phyloP scores from a whole-genome alignment of 345 rosid species.

The Pugionium cornutum region DNA sequence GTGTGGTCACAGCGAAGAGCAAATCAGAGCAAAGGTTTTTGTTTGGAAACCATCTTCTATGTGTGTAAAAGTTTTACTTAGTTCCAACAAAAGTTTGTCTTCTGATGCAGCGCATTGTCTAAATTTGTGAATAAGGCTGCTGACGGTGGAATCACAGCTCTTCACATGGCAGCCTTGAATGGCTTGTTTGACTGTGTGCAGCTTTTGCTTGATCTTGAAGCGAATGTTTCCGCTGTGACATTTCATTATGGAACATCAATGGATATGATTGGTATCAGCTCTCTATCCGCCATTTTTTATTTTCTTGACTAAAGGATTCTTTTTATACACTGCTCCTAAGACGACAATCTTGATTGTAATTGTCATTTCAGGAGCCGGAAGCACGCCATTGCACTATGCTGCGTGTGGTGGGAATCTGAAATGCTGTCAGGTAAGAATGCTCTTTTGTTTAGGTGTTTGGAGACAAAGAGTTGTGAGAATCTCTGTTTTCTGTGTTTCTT shows the following conservation, averaged over 20 bases:
- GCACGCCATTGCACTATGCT: slow-evolving; percentile 94
- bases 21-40: slow-evolving; percentile 63
- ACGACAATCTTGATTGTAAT: slow-evolving; percentile 17
- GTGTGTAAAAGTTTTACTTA: background rate
- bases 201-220: slow-evolving; percentile 90
- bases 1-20: slow-evolving; percentile 44
- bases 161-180: slow-evolving; percentile 95
- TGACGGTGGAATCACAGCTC: slow-evolving; percentile 98
- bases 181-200: slow-evolving; percentile 95
- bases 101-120: slow-evolving; percentile 68
- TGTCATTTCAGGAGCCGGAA: slow-evolving; percentile 77
- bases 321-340: background rate
- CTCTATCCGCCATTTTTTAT: background rate
- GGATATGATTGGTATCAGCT: slow-evolving; percentile 85
- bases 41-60: slow-evolving; percentile 7
- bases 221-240: slow-evolving; percentile 78
- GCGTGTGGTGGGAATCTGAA: slow-evolving; percentile 96
- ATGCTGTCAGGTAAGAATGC: slow-evolving; percentile 80
- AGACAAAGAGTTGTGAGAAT: background rate
- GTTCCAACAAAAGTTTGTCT: background rate
- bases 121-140: slow-evolving; percentile 97
- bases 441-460: background rate
- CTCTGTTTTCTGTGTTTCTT: slow-evolving; percentile 1
- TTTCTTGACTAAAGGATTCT: background rate
- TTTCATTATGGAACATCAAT: slow-evolving; percentile 95